phyloP scores from a whole-genome alignment of 805 yeast genomes.

The Cyberlindnera meyerae region DNA sequence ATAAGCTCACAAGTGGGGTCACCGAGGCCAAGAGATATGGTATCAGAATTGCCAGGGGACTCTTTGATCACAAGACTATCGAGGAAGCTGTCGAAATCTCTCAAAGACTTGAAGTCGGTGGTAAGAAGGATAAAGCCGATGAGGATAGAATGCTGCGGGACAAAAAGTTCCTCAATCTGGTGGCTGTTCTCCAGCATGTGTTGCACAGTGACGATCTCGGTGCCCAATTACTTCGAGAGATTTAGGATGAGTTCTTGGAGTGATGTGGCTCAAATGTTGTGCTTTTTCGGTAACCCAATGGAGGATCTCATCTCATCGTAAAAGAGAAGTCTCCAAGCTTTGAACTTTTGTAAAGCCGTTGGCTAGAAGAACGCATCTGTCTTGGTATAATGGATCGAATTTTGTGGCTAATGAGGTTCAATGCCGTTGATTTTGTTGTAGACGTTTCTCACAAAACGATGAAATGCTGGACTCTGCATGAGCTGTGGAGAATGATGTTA shows the following conservation, averaged over 20 bases:
- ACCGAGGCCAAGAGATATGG: constrained; percentile 29
- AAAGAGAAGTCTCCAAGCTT: constrained; percentile 57
- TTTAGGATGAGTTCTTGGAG: constrained; percentile 26
- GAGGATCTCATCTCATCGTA: constrained; percentile 54
- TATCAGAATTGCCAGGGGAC: constrained; percentile 24
- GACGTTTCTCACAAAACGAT: constrained; percentile 54
- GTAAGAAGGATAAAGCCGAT: constrained; percentile 1
- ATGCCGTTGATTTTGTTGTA: constrained; percentile 61
- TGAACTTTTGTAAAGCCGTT: constrained; percentile 47
- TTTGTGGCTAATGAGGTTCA: constrained; percentile 31
- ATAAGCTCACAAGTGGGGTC: constrained; percentile 23
- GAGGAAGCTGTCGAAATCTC: constrained; percentile 27
- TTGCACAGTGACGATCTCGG: constrained; percentile 13
- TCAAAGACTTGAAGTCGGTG: constrained; percentile 11
- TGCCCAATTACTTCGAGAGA: constrained; percentile 15
- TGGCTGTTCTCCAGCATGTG: constrained; percentile 22
- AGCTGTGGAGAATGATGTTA: constrained; percentile 26
- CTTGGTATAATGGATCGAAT: constrained; percentile 28
- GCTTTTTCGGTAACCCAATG: constrained; percentile 40
- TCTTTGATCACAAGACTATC: constrained; percentile 26
- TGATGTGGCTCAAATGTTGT: constrained; percentile 6
- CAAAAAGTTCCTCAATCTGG: constrained; percentile 26
- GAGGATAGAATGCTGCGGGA: constrained; percentile 14
- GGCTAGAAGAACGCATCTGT: constrained; percentile 34
- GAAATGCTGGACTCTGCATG: constrained; percentile 54